Evolutionary conservation across 2,329 filamentous ascomycete genomes (phyloP), one percentile per base, ranked within the genome.

Genomic region (Cadophora luteo-olivacea): DNA sequence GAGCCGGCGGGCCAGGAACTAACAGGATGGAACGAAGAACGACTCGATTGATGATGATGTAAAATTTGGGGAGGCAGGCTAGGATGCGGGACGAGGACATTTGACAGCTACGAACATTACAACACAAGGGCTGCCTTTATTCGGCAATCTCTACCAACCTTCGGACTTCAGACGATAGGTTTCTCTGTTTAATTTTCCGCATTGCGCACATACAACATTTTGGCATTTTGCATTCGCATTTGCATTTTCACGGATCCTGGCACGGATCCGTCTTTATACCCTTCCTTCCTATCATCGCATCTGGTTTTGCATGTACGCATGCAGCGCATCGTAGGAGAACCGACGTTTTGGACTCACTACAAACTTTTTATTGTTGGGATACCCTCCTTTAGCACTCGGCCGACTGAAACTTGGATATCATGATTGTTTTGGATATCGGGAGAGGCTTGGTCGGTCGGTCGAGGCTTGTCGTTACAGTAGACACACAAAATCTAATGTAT

Each of bases 1-100:
- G 51, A 9, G 36, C 4, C 7, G 67, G 67, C 61, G 65, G 71
- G 57, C 70, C 68, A 29, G 66, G 62, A 48, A 76, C 68, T 16
- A 75, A 76, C 70, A 73, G 78, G 55, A 80, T 84, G 73, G 82
- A 85, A 75, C 81, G 83, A 72, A 79, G 84, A 66, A 81, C 80
- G 62, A 85, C 83, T 51, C 80, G 81, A 73, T 76, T 85, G 74
- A 84, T 84, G 82, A 84, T 84, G 82, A 85, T 84, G 75, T 77
- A 69, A 69, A 73, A 64, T 62, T 60, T 57, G 52, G n/a, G 24
- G 25, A 24, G 41, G 45, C 19, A 22, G 36, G 52, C 41, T 52
- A 4, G 29, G n/a, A 16, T 51, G 55, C 57, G 29, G 14, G 52
- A 54, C 49, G 57, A 54, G 24, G 19, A 54, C 29, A 61, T 45